A percentile compares a stretch with the other conserved stretches of the same genome.
These are phyloP conservation scores for Rhizophora mangle DNA, from an alignment of 345 rosid genomes.

Conservation along the genomic window DNA sequence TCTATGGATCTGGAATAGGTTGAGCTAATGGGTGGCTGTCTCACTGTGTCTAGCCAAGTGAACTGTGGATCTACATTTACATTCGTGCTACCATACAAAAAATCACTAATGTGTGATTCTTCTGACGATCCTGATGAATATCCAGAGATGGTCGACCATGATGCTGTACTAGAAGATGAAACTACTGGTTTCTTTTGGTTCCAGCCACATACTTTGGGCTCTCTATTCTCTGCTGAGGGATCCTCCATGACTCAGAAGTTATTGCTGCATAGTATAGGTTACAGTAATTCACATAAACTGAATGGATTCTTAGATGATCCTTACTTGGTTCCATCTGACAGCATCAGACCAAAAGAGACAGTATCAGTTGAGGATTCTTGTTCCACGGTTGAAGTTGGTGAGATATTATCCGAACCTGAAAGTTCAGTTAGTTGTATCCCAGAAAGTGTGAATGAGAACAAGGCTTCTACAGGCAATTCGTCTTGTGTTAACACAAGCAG, in stretches of 20 bases:
- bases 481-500: slow-evolving; percentile 14
- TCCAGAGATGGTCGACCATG: slow-evolving; percentile 61
- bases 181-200: slow-evolving; percentile 74
- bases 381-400: slow-evolving; percentile 44
- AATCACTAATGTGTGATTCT: slow-evolving; percentile 49
- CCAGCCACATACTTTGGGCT: slow-evolving; percentile 60
- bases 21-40: slow-evolving; percentile 93
- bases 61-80: slow-evolving; percentile 84
- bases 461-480: slow-evolving; percentile 18
- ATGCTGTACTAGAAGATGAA: slow-evolving; percentile 54
- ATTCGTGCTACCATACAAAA: slow-evolving; percentile 76
- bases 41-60: slow-evolving; percentile 81
- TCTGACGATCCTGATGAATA: slow-evolving; percentile 81
- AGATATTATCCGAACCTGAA: slow-evolving; percentile 48
- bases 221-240: slow-evolving; percentile 57
- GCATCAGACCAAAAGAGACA: slow-evolving; percentile 39
- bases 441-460: slow-evolving; percentile 28
- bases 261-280: slow-evolving; percentile 30
- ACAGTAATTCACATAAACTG: slow-evolving; percentile 34
- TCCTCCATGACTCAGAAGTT: slow-evolving; percentile 42
- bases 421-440: slow-evolving; percentile 39
- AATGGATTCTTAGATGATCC: slow-evolving; percentile 36
- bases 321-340: slow-evolving; percentile 38
- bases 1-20: slow-evolving; percentile 46
- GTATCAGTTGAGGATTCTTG: slow-evolving; percentile 48